Evolutionary conservation across 2,329 filamentous ascomycete genomes (phyloP).

Genomic region (Claviceps pazoutovae): DNA sequence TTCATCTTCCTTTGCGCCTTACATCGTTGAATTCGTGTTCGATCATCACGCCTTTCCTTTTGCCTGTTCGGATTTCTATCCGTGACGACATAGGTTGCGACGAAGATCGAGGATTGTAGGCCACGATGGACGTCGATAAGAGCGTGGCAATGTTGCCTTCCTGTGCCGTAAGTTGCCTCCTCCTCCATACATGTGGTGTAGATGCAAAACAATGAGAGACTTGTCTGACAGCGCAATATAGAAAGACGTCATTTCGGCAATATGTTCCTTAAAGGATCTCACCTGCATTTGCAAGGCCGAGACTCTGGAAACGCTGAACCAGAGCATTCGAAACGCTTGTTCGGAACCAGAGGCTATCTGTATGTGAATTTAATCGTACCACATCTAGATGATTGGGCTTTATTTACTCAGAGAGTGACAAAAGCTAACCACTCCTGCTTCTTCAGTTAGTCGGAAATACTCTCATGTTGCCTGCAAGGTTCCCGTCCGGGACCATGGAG

Average conservation of each 20-base stretch:
- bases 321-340: not conserved
- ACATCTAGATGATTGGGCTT: too few species aligned
- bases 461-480: not conserved
- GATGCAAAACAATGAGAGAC: not conserved
- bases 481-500: not conserved
- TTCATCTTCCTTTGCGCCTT: too few species aligned
- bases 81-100: not conserved
- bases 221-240: not conserved
- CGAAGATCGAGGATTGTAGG: too few species aligned
- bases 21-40: too few species aligned
- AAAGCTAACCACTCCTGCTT: not conserved
- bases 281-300: not conserved
- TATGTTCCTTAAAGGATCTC: not conserved
- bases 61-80: not conserved
- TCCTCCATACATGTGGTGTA: not conserved
- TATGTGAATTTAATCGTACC: not conserved
- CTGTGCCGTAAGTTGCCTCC: not conserved
- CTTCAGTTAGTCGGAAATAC: not conserved
- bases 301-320: not conserved
- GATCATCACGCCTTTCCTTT: too few species aligned
- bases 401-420: too few species aligned
- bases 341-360: not conserved
- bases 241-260: not conserved
- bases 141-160: not conserved
- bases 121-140: not conserved